Base-by-base conservation (phyloP, 2,329 filamentous ascomycete species). In the Cordyceps tenuipes region DNA sequence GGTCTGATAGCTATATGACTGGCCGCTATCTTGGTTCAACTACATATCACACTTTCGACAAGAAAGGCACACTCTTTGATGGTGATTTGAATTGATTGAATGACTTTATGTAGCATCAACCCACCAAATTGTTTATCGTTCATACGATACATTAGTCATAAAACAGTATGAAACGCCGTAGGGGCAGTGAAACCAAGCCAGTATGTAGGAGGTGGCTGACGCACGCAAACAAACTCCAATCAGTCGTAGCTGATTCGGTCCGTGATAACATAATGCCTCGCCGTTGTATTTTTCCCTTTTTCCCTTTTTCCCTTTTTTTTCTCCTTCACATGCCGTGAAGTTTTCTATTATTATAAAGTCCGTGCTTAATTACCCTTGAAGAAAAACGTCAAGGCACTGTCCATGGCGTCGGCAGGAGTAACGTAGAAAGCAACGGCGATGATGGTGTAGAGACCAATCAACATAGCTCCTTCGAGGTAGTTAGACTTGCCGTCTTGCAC, bases 401-500 rank as follows among this genome's bases (percentile, higher is more conserved):
- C 76, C 41, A 82, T 72, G 19, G 78, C 77, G 57, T 76, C 75
- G 62, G 68, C 66, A 3, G 82, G 82, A 15, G 77, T 82, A 60
- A 79, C 81, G 66, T 80, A 85, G 68, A 85, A 85, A 17, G 82
- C 82, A 39, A 85, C 71, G 5, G 82, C 82, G 62, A 85, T 85
- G 65, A 85, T 85, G 52, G 79, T 67, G 68, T 85, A 85, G 17
- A 85, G 73, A 54, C 73, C 75, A 60, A 77, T 68, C 51, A 76
- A 68, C 83, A 93, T 88, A 52, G 87, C 87, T 49, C 89, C 89
- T 71, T 93, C 89, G 23, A 93, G 82, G 66, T 93, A 93, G 72
- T 93, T 94, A 15, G 86, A 90, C 72, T 89, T 90, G 68, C 90
- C 90, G 68, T 93, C 90, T 69, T 90, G 86, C 48, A 92, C 87